phyloP scores from a whole-genome alignment of 345 rosid genomes.

The Heritiera littoralis region DNA sequence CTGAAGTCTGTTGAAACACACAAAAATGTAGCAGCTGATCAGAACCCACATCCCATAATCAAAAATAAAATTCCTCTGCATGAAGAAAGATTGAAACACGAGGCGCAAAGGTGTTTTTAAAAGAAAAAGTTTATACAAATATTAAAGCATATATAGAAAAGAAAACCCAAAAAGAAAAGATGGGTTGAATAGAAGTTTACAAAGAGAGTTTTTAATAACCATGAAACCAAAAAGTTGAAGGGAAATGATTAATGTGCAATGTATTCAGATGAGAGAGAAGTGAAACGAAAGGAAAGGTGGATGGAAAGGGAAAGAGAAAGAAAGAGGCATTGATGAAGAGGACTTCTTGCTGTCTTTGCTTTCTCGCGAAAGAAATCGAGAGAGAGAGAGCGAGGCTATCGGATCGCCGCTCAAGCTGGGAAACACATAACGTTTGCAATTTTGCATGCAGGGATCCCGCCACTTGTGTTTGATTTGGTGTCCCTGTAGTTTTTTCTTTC shows the following conservation, averaged over 20 bases:
- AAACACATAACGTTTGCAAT: constrained; percentile 41
- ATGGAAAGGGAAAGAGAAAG: background rate
- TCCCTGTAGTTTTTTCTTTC: no score
- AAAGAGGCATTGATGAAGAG: constrained; percentile 31
- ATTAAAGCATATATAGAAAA: background rate
- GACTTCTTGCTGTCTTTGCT: constrained; percentile 6
- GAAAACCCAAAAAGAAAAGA: constrained; percentile 1
- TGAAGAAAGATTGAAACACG: background rate
- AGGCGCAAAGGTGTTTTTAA: background rate
- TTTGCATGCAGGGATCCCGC: constrained; percentile 63
- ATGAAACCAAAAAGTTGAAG: constrained; percentile 7
- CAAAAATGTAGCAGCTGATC: constrained; percentile 7
- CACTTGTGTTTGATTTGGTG: constrained; percentile 37
- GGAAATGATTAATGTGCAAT: constrained; percentile 7
- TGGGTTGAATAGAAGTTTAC: constrained; percentile 22
- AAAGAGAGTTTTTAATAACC: constrained; percentile 11
- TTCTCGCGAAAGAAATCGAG: constrained; percentile 38
- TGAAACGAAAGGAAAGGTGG: constrained; percentile 24
- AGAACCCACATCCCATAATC: background rate
- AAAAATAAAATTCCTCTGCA: constrained; percentile 7
- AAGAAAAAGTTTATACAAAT: background rate
- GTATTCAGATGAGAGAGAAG: constrained; percentile 17
- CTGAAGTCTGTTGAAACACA: background rate
- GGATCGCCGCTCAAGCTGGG: constrained; percentile 66
- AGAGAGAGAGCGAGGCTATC: constrained; percentile 46